Conservation (phyloP, 108 stramenopile genomes). For the Cyclostephanos invisitatus region DNA sequence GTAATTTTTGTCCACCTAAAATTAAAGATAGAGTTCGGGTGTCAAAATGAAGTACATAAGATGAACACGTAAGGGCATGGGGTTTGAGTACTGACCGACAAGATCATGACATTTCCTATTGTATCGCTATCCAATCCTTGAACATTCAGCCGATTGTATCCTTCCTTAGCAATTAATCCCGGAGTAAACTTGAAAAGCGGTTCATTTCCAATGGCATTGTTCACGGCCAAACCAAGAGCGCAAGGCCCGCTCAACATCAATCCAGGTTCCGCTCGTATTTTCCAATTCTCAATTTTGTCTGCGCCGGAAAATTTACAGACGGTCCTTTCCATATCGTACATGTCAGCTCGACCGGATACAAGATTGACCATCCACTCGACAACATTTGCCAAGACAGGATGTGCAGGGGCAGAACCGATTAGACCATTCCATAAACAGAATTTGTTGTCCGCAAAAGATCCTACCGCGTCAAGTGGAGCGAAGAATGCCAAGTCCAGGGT, state of each 20-base stretch:
- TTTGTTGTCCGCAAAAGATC: constrained; percentile 42
- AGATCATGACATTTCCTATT: constrained; percentile 48
- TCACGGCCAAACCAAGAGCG: constrained; percentile 55
- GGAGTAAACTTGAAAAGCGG: constrained; percentile 41
- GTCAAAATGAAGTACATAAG: neutral
- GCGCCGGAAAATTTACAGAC: constrained; percentile 35
- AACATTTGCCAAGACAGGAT: constrained; percentile 55
- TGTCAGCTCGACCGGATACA: constrained; percentile 45
- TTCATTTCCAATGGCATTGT: constrained; percentile 54
- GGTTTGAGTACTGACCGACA: constrained; percentile 29
- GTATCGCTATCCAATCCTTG: constrained; percentile 20
- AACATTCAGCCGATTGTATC: constrained; percentile 18
- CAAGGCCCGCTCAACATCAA: constrained; percentile 61
- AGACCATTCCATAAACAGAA: constrained; percentile 70
- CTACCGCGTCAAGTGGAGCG: constrained; percentile 57
- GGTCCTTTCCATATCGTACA: constrained; percentile 57
- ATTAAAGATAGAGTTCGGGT: neutral
- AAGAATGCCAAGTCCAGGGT: constrained; percentile 57
- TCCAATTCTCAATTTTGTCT: constrained; percentile 52
- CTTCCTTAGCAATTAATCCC: constrained; percentile 26
- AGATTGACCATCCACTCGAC: constrained; percentile 61
- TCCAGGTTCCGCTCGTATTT: constrained; percentile 43
- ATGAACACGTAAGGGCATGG: constrained; percentile 4
- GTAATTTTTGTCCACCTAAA: constrained; percentile 49
- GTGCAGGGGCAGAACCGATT: constrained; percentile 60